A percentile compares a stretch with the other conserved stretches of the same genome.
phyloP scores from a whole-genome alignment of 306 rosid species.

The Pueraria montana region DNA sequence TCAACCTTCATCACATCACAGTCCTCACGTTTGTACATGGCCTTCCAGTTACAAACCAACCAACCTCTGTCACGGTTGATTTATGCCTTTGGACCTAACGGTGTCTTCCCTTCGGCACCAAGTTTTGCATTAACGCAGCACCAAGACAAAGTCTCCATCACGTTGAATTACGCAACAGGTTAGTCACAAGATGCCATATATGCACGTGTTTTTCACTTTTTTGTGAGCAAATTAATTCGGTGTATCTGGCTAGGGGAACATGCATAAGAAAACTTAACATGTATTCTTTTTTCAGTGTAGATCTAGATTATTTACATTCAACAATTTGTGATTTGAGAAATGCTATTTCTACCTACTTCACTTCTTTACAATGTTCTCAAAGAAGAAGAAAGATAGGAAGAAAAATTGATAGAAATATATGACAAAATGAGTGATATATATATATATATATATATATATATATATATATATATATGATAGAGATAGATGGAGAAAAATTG shows the following conservation, averaged over 20 bases:
- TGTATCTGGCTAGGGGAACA: neutral
- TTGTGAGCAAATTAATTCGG: neutral
- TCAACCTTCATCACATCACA: constrained; percentile 63
- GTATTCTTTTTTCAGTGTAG: no score
- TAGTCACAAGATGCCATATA: constrained; percentile 36
- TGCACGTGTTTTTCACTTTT: neutral
- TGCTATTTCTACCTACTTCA: neutral
- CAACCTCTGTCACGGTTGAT: constrained; percentile 57
- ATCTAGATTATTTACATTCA: no score
- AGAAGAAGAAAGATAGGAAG: neutral
- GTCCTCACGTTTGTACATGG: constrained; percentile 59
- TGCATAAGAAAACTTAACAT: neutral
- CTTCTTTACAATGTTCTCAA: neutral
- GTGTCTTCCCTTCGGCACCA: constrained; percentile 62
- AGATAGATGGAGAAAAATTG: neutral
- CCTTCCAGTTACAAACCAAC: constrained; percentile 61
- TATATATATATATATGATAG: no score
- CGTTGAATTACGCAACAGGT: constrained; percentile 71
- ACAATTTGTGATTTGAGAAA: neutral
- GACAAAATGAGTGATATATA: neutral
- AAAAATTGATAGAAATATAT: neutral
- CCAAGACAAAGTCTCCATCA: constrained; percentile 56
- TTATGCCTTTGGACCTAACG: constrained; percentile 65
- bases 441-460: no score
- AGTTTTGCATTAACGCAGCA: constrained; percentile 59